Base-by-base conservation (phyloP, 2,329 filamentous ascomycete genomes). In the Aspergillus fischeri region DNA sequence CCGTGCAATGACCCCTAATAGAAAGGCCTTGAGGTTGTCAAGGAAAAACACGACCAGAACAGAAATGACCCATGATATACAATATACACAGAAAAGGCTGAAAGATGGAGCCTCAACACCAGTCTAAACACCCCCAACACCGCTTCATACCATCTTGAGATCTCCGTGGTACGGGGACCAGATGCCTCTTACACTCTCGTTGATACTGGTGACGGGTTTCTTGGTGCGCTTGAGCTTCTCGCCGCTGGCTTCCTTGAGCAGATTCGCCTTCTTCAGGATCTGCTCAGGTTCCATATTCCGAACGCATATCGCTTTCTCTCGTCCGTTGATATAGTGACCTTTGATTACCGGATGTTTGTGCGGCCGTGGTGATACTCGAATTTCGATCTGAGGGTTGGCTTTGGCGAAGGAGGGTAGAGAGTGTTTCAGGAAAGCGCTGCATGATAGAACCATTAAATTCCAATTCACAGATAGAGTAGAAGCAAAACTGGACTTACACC, bases 301-400 rank as follows among this genome's bases (percentile, higher is more conserved):
- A 56, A 97, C 92, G 74, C 92, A 97, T 53, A 97, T 85, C 9
- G 91, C 84, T 75, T 94, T 94, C 61, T 89, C 83, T 28, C 86
- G 83, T 61, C 93, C 92, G 74, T 97, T 97, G 80, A 97, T 91
- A 78, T 96, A 99, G 75, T 91, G 84, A 57, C 91, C 94, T 67
- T 88, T 86, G 67, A 99, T 86, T 61, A 96, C 85, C 41, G 94
- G 94, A 76, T 97, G 93, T 71, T 89, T 89, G 66, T 86, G 81
- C n/a, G 92, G 93, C 65, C 92, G 88, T 20, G 93, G 94, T 42
- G 92, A 95, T 59, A 99, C 86, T 69, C 86, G 86, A 77, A 99
- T 91, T 78, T 97, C 92, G 80, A 97, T 87, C 74, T 91, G 85
- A 29, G 93, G 92, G 77, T 97, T 90, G 67, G 83, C 79, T 65